A percentile compares a stretch with the other conserved stretches of the same genome.
These are phyloP conservation scores for Pelargonium fulgidum DNA, from an alignment of 441 rosid species.

Conservation along the genomic window DNA sequence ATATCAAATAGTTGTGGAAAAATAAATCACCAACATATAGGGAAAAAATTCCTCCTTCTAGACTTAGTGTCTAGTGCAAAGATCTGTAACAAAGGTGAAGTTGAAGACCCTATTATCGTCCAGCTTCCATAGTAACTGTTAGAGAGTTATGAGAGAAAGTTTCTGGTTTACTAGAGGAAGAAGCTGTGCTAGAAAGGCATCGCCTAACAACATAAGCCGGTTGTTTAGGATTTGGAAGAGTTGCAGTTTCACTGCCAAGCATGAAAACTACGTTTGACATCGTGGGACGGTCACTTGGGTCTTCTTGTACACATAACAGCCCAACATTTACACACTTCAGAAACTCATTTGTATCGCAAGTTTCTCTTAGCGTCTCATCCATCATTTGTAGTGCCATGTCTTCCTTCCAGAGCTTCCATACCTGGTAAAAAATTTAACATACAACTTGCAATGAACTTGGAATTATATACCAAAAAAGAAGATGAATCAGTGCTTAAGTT, in stretches of 20 bases:
- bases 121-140: conserved; percentile 38
- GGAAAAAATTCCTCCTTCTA: not conserved
- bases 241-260: conserved; percentile 39
- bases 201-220: conserved; percentile 43
- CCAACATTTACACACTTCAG: conserved; percentile 44
- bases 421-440: conserved; percentile 26
- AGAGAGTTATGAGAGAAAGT: conserved; percentile 31
- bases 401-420: conserved; percentile 54
- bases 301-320: conserved; percentile 60
- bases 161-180: conserved; percentile 38
- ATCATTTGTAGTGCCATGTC: conserved; percentile 32
- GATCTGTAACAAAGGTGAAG: conserved; percentile 7
- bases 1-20: not conserved
- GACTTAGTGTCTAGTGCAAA: not conserved
- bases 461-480: not conserved
- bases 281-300: conserved; percentile 52
- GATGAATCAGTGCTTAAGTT: not conserved
- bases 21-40: not conserved
- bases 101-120: conserved; percentile 26
- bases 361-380: conserved; percentile 29
- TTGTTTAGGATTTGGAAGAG: conserved; percentile 44
- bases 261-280: conserved; percentile 44
- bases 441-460: not conserved
- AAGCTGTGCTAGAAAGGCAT: conserved; percentile 32
- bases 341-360: conserved; percentile 25